phyloP scores from a whole-genome alignment of 2,329 filamentous ascomycete species.

The Arthrobotrys sinensis region DNA sequence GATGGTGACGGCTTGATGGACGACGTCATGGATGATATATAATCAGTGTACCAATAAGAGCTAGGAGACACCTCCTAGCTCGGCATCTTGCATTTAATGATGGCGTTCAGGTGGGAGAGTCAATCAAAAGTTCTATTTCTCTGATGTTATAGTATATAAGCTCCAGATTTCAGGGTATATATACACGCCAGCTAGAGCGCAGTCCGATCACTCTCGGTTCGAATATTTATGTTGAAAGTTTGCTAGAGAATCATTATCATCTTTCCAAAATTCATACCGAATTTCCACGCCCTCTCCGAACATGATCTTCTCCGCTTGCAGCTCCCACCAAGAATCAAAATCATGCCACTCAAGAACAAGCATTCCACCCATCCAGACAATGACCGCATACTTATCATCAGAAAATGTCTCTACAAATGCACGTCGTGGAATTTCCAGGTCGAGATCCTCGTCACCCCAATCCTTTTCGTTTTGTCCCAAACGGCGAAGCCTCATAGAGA shows the following conservation, averaged over 20 bases:
- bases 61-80: neutral
- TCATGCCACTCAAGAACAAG: constrained; percentile 35
- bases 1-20: constrained; percentile 57
- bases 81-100: constrained; percentile 19
- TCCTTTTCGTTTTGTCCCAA: neutral
- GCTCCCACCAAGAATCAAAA: constrained; percentile 32
- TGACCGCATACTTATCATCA: constrained; percentile 17
- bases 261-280: constrained; percentile 3
- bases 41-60: neutral
- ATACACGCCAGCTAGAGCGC: neutral
- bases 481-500: neutral
- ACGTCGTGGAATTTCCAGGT: neutral
- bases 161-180: neutral
- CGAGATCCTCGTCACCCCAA: neutral
- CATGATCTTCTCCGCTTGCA: neutral
- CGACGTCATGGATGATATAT: constrained; percentile 60
- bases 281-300: neutral
- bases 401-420: neutral
- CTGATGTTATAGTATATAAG: neutral
- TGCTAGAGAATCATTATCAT: neutral
- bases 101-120: constrained; percentile 39
- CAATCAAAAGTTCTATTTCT: constrained; percentile 12
- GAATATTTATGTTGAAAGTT: neutral
- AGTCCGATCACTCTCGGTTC: neutral
- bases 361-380: neutral